Evolutionary conservation across 257 asterid species (phyloP).

Genomic region (Plantago ovata): DNA sequence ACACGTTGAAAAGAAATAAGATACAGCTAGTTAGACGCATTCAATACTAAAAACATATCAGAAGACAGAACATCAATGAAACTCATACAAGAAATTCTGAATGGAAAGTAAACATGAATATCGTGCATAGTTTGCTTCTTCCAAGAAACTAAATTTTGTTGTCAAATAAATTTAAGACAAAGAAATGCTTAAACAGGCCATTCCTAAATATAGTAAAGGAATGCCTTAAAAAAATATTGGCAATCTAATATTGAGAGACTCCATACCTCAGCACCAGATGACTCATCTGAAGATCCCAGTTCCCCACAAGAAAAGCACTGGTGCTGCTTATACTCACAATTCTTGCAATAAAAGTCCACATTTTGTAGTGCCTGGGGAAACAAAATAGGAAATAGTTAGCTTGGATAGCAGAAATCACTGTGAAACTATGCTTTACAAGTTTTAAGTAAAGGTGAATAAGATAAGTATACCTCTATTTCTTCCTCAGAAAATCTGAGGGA

Average conservation of each 20-base stretch:
- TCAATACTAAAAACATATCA: too few species aligned
- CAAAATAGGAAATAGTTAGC: slow-evolving; percentile 21
- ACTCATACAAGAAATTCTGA: too few species aligned
- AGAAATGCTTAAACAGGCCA: not conserved
- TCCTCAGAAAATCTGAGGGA: slow-evolving; percentile 57
- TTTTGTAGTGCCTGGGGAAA: slow-evolving; percentile 40
- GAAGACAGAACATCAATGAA: too few species aligned
- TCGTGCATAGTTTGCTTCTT: too few species aligned
- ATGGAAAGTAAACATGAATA: too few species aligned
- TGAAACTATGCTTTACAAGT: slow-evolving; percentile 4
- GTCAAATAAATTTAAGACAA: slow-evolving; percentile 5
- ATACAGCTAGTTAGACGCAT: not conserved
- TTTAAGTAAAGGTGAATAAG: not conserved
- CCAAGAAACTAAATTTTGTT: too few species aligned
- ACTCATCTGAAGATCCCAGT: slow-evolving; percentile 84
- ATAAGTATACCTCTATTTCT: slow-evolving; percentile 44
- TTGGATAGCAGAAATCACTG: slow-evolving; percentile 18
- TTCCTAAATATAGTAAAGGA: not conserved
- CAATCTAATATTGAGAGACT: slow-evolving; percentile 2
- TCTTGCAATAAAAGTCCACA: slow-evolving; percentile 53
- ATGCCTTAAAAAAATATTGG: slow-evolving; percentile 12
- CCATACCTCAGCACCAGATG: slow-evolving; percentile 70
- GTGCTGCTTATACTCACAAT: slow-evolving; percentile 68
- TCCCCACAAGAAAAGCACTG: slow-evolving; percentile 84
- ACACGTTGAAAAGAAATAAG: slow-evolving; percentile 2